Evolutionary conservation across 2,329 filamentous ascomycete species (phyloP), one percentile per base, ranked within the genome.

Genomic region (Ophiostoma novo-ulmi): DNA sequence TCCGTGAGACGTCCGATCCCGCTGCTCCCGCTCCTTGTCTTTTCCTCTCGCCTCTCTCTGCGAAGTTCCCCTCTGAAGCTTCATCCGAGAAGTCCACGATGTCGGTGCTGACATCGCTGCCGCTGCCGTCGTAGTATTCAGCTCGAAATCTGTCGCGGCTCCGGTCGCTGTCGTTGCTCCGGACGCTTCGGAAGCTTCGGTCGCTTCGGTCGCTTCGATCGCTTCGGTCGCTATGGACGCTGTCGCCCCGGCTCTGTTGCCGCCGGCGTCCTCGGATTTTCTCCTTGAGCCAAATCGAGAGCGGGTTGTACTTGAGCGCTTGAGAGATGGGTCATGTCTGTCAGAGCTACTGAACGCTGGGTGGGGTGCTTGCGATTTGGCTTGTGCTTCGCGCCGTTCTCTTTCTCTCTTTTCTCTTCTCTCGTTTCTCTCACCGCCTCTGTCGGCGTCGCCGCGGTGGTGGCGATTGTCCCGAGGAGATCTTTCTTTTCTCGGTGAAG

Each of bases 301-400:
- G 64, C 72, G 71, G 67, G 71, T 71, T 61, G 73, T 75, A 55
- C 35, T 73, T 63, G 75, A 74, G 39, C 74, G 73, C 73, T 73
- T 75, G 55, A 67, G 70, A 48, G 31, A 26, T 35, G 63, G 69
- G 17, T 73, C 73, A 69, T 70, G 68, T 58, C 70, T 73, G 70
- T 75, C 73, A 70, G 72, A 69, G 72, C 70, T 72, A 70, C 48
- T 68, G 17, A 48, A 55, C 14, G 67, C 1, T 52, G 70, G 55
- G 26, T 44, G 65, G 65, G 65, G 35, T 39, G 44, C 31, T 44
- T 39, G 26, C 17, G 65, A 10, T 63, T 36, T 38, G 26, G 48
- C 39, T 26, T 35, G 44, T 58, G n/a, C 65, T 48, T 67, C 65
- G 26, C 69, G n/a, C 14, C 63, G 39, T 17, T 68, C 64, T 61